phyloP scores from a whole-genome alignment of 2,329 filamentous ascomycete genomes.

The Penicillium sp. region DNA sequence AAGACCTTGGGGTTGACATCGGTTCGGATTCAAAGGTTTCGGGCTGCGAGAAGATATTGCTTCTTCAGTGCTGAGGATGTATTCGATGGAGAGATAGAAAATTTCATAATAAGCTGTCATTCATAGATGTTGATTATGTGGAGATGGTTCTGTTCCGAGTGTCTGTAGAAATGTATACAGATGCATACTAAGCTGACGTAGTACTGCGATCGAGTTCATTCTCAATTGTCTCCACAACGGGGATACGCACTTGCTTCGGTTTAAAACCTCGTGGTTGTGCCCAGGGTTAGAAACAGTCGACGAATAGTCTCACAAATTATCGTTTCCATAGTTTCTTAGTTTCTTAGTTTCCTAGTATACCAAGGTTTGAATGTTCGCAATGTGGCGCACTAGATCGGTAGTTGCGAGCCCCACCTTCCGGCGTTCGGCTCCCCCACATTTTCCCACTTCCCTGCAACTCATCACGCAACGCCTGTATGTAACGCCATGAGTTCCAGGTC shows the following conservation, averaged over 20 bases:
- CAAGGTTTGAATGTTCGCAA: too few species aligned
- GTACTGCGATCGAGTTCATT: not conserved
- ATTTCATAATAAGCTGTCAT: not conserved
- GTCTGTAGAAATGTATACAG: not conserved
- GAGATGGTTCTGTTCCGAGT: not conserved
- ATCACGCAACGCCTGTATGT: not conserved
- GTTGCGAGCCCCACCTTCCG: not conserved
- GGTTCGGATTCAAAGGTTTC: not conserved
- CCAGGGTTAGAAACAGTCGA: too few species aligned
- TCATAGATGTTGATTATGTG: not conserved
- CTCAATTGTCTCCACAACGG: too few species aligned
- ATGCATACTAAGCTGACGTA: not conserved
- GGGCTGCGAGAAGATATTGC: not conserved
- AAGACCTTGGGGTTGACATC: not conserved
- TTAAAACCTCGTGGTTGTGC: too few species aligned
- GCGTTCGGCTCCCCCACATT: not conserved
- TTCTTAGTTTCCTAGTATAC: too few species aligned
- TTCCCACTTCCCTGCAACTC: constrained; percentile 1
- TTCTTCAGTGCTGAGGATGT: not conserved
- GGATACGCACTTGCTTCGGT: too few species aligned
- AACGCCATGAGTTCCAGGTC: not conserved
- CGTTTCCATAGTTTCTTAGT: too few species aligned
- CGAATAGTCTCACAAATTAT: too few species aligned
- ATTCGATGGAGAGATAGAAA: too few species aligned
- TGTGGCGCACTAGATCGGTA: not conserved